Conservation (phyloP, 306 rosid species). For the Prunus davidiana region DNA sequence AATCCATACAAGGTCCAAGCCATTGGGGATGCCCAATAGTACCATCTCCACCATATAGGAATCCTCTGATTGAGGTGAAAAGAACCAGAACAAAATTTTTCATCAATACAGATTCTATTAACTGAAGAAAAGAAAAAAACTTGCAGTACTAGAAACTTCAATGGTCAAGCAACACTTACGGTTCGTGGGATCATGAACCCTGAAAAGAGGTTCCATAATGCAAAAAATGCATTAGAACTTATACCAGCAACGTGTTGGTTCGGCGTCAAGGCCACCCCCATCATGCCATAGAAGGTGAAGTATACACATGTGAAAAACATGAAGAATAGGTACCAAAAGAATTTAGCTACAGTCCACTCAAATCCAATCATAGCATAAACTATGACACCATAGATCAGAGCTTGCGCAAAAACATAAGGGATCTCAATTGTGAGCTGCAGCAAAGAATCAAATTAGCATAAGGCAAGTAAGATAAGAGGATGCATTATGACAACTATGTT, state of each 20-base stretch:
- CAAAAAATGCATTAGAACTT: constrained; percentile 19
- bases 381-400: constrained; percentile 34
- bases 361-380: constrained; percentile 53
- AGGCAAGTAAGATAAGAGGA: neutral
- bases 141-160: neutral
- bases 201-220: constrained; percentile 41
- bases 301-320: constrained; percentile 42
- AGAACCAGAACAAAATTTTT: neutral
- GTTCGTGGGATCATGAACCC: constrained; percentile 44
- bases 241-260: constrained; percentile 27
- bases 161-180: constrained; percentile 26
- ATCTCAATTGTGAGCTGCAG: constrained; percentile 43
- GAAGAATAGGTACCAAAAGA: constrained; percentile 42
- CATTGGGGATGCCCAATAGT: constrained; percentile 46
- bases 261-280: constrained; percentile 44
- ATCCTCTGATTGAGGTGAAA: constrained; percentile 33
- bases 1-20: constrained; percentile 65
- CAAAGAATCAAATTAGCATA: neutral
- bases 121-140: neutral
- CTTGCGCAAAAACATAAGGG: constrained; percentile 39
- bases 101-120: neutral
- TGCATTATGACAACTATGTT: neutral
- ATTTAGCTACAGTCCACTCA: constrained; percentile 35
- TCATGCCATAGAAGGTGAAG: constrained; percentile 56
- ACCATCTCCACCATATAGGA: constrained; percentile 69